These are phyloP conservation scores for Apiotrichum mycotoxinovorans DNA, from an alignment of 1,284 basidiomycete genomes.

Conservation along the genomic window DNA sequence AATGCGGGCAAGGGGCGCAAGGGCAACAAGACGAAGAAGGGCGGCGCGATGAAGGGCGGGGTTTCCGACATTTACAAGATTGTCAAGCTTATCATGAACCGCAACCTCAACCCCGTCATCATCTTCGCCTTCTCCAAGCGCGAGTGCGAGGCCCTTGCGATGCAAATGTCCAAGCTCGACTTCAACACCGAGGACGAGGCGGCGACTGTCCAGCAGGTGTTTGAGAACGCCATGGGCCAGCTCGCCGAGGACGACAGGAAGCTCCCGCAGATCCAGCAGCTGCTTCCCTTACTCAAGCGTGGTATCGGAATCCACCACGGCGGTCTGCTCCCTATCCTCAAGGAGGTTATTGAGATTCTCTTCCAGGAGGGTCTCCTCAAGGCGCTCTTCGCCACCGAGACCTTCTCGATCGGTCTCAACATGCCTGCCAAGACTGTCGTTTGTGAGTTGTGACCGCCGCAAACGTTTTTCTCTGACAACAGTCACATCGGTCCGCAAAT, in stretches of 20 bases:
- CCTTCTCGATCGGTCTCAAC: slow-evolving; percentile 98
- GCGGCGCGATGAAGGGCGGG: slow-evolving; percentile 82
- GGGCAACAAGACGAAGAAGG: slow-evolving; percentile 78
- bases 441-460: slow-evolving; percentile 46
- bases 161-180: slow-evolving; percentile 91
- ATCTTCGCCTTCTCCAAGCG: slow-evolving; percentile 98
- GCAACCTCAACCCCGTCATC: slow-evolving; percentile 98
- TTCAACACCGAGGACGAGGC: slow-evolving; percentile 95
- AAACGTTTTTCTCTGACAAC: slow-evolving; percentile 42
- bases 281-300: slow-evolving; percentile 87
- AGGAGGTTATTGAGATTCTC: slow-evolving; percentile 98
- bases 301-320: slow-evolving; percentile 99
- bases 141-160: slow-evolving; percentile 90
- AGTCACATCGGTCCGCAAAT: slow-evolving; percentile 82
- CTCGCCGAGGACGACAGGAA: slow-evolving; percentile 82
- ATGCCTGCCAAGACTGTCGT: slow-evolving; percentile 99
- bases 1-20: slow-evolving; percentile 75
- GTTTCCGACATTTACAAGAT: slow-evolving; percentile 88
- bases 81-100: slow-evolving; percentile 97
- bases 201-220: slow-evolving; percentile 80
- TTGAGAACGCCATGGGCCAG: slow-evolving; percentile 89
- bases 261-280: slow-evolving; percentile 90
- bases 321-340: slow-evolving; percentile 92
- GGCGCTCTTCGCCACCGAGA: slow-evolving; percentile 97
- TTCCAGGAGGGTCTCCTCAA: slow-evolving; percentile 99